Percentiles rank a stretch among this genome's conserved stretches.
These are phyloP conservation scores for Cladosporium velox DNA, from an alignment of 2,329 filamentous ascomycete genomes.

Conservation along the genomic window DNA sequence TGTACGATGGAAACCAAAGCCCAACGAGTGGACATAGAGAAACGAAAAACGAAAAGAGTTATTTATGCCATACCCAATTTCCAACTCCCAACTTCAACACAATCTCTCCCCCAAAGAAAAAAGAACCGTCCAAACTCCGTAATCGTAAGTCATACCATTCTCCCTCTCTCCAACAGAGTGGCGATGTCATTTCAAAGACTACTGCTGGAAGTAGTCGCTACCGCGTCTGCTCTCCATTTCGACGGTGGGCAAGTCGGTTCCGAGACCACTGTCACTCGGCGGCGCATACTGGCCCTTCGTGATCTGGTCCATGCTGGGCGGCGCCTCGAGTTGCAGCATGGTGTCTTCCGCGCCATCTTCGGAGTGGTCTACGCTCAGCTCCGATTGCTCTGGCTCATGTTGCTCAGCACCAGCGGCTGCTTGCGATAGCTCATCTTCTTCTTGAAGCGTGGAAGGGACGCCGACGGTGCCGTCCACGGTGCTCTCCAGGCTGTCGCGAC, in stretches of 20 bases:
- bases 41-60: not conserved
- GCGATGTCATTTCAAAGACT: not conserved
- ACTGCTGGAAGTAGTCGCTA: constrained; percentile 18
- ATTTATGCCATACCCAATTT: not conserved
- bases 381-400: constrained; percentile 24
- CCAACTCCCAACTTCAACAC: not conserved
- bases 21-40: not conserved
- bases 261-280: constrained; percentile 43
- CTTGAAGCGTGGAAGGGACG: constrained; percentile 33
- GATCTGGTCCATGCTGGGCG: constrained; percentile 24
- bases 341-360: constrained; percentile 13
- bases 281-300: constrained; percentile 33
- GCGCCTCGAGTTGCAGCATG: constrained; percentile 19
- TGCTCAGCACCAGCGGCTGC: constrained; percentile 16
- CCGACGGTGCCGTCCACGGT: constrained; percentile 35
- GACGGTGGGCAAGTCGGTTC: constrained; percentile 41
- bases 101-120: not conserved
- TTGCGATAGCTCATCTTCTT: constrained; percentile 31
- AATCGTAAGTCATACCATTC: not conserved
- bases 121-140: not conserved
- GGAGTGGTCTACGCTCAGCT: not conserved
- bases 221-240: not conserved
- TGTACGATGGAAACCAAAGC: not conserved
- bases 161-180: not conserved
- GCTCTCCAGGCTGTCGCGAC: constrained; percentile 39